phyloP scores from a whole-genome alignment of 2,329 filamentous ascomycete genomes.

The Aureobasidium subglaciale region DNA sequence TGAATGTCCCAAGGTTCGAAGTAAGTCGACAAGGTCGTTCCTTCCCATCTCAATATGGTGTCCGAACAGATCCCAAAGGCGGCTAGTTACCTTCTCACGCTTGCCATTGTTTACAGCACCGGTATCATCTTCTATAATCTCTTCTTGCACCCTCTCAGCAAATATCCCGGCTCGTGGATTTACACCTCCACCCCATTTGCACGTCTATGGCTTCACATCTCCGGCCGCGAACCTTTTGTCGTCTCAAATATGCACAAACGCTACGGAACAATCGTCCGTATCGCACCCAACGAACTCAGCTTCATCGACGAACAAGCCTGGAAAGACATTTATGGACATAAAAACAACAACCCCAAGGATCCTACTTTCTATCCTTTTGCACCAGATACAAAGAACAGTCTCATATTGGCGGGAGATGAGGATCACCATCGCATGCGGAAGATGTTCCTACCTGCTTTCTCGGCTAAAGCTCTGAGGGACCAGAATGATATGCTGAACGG shows the following conservation, averaged over 20 bases:
- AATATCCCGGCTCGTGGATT: neutral
- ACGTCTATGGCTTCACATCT: neutral
- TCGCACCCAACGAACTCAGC: constrained; percentile 42
- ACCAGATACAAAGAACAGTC: constrained; percentile 25
- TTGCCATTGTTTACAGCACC: neutral
- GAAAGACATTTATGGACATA: constrained; percentile 32
- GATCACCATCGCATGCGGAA: constrained; percentile 30
- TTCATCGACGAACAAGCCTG: constrained; percentile 35
- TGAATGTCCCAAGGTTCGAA: no score
- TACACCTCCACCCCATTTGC: neutral
- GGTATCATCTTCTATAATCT: neutral
- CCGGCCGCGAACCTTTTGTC: neutral
- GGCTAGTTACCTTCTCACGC: no score
- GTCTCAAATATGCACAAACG: constrained; percentile 24
- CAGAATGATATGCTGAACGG: constrained; percentile 34
- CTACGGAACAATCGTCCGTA: constrained; percentile 42
- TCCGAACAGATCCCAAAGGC: no score
- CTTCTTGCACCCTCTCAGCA: neutral
- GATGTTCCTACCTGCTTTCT: constrained; percentile 35
- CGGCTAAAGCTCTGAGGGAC: constrained; percentile 34
- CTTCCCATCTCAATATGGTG: no score
- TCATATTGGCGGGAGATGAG: constrained; percentile 26
- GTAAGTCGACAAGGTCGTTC: no score
- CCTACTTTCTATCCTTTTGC: constrained; percentile 41
- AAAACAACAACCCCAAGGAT: constrained; percentile 21